Percentiles rank a stretch among this genome's conserved stretches.
These are phyloP conservation scores for Tuber indicum DNA, from an alignment of 495 filamentous ascomycete species.

Conservation along the genomic window DNA sequence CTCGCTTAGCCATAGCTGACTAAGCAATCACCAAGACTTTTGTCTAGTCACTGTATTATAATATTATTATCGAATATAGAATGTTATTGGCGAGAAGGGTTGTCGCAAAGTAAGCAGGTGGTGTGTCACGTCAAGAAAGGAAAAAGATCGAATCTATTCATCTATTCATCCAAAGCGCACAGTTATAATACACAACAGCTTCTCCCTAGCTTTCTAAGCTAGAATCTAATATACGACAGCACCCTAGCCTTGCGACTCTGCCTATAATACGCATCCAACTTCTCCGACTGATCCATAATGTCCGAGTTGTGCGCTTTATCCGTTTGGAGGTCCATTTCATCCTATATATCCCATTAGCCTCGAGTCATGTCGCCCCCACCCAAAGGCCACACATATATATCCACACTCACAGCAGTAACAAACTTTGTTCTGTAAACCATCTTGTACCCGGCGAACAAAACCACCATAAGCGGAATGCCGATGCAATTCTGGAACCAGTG, in stretches of 20 bases:
- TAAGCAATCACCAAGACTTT: too few species aligned
- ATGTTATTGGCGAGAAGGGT: background rate
- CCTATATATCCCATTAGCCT: slow-evolving; percentile 8
- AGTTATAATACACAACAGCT: slow-evolving; percentile 6
- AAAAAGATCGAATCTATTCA: background rate
- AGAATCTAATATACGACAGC: slow-evolving; percentile 24
- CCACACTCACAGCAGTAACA: slow-evolving; percentile 11
- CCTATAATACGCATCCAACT: slow-evolving; percentile 18
- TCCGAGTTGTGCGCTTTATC: slow-evolving; percentile 14
- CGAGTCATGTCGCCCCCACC: background rate
- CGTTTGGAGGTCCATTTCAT: slow-evolving; percentile 16
- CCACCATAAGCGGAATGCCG: slow-evolving; percentile 19
- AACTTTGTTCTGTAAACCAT: slow-evolving; percentile 1
- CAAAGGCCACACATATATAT: background rate
- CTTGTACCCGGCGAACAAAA: slow-evolving; percentile 18
- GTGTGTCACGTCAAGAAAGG: background rate
- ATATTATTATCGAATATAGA: background rate
- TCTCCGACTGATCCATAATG: slow-evolving; percentile 17
- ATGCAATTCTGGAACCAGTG: slow-evolving; percentile 22
- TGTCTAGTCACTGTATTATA: too few species aligned
- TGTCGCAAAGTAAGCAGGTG: background rate
- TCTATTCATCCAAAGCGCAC: background rate
- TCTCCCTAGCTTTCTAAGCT: background rate
- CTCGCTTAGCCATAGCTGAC: too few species aligned
- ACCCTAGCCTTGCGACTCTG: slow-evolving; percentile 12